phyloP scores from a whole-genome alignment of 345 rosid species.

The Salix caprea region DNA sequence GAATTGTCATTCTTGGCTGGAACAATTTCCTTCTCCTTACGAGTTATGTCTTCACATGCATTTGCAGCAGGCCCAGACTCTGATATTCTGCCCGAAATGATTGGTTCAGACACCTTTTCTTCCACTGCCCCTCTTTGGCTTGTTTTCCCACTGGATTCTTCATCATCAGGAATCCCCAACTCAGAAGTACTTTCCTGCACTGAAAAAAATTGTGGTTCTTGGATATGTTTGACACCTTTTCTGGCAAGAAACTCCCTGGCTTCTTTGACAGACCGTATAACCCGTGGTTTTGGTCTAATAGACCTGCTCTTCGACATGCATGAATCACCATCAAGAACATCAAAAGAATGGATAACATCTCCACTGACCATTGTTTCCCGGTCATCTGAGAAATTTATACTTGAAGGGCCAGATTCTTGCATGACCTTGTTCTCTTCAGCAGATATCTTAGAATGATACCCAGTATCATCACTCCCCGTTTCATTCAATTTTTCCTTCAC shows the following conservation, averaged over 20 bases:
- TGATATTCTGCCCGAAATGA: conserved; percentile 17
- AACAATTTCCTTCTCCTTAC: conserved; percentile 21
- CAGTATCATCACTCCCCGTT: conserved; percentile 18
- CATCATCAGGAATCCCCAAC: conserved; percentile 17
- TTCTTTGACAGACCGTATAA: conserved; percentile 77
- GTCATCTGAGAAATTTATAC: conserved; percentile 23
- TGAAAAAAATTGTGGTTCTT: conserved; percentile 19
- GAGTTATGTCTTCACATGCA: conserved; percentile 20
- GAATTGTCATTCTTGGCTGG: conserved; percentile 23
- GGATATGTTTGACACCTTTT: conserved; percentile 24
- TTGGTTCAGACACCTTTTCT: conserved; percentile 11
- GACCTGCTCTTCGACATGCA: conserved; percentile 17
- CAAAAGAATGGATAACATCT: conserved; percentile 31
- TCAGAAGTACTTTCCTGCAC: conserved; percentile 21
- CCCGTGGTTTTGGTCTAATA: conserved; percentile 39
- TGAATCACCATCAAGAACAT: conserved; percentile 25
- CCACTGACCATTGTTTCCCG: conserved; percentile 14
- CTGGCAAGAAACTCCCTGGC: conserved; percentile 72
- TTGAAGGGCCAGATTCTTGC: conserved; percentile 25
- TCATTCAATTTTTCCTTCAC: background rate
- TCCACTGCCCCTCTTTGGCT: conserved; percentile 21
- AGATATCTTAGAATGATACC: conserved; percentile 15
- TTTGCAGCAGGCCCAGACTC: conserved; percentile 24
- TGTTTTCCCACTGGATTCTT: conserved; percentile 15
- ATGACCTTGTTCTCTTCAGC: conserved; percentile 23